A percentile compares a stretch with the other conserved stretches of the same genome.
Evolutionary conservation across 2,329 filamentous ascomycete genomes (phyloP).

Genomic region (Dryadomyces quercivorus): DNA sequence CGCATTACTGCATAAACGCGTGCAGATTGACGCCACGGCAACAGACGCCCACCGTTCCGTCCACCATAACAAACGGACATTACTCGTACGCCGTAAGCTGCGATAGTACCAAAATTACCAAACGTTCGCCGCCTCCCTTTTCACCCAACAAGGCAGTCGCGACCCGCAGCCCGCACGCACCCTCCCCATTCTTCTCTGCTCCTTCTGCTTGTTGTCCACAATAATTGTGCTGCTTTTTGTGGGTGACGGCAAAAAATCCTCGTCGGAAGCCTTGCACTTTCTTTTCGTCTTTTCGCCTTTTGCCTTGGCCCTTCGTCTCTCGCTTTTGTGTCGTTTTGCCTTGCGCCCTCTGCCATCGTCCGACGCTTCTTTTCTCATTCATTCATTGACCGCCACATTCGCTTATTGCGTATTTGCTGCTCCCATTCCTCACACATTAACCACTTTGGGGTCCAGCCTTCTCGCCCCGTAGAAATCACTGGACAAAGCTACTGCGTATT

Average conservation of each 20-base stretch:
- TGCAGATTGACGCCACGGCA: constrained; percentile 8
- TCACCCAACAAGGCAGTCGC: constrained; percentile 7
- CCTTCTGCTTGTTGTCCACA: background rate
- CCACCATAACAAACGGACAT: background rate
- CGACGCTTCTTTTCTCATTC: background rate
- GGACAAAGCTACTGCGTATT: background rate
- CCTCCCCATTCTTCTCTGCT: background rate
- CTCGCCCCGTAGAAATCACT: background rate
- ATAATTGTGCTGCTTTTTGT: background rate
- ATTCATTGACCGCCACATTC: background rate
- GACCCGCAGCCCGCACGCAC: constrained; percentile 2
- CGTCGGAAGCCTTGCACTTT: background rate
- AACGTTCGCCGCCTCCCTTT: background rate
- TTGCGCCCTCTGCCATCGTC: too few species aligned
- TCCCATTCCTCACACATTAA: background rate
- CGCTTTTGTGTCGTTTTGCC: too few species aligned
- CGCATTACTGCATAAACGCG: too few species aligned
- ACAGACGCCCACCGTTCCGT: background rate
- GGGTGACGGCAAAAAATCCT: background rate
- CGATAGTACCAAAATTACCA: too few species aligned
- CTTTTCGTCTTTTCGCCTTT: background rate
- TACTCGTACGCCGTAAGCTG: background rate
- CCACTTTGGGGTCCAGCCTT: background rate
- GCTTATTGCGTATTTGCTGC: background rate
- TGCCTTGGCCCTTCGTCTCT: background rate